Evolutionary conservation across 1,284 basidiomycete species (phyloP).

Genomic region (Austroboletus novae-zelandiae): DNA sequence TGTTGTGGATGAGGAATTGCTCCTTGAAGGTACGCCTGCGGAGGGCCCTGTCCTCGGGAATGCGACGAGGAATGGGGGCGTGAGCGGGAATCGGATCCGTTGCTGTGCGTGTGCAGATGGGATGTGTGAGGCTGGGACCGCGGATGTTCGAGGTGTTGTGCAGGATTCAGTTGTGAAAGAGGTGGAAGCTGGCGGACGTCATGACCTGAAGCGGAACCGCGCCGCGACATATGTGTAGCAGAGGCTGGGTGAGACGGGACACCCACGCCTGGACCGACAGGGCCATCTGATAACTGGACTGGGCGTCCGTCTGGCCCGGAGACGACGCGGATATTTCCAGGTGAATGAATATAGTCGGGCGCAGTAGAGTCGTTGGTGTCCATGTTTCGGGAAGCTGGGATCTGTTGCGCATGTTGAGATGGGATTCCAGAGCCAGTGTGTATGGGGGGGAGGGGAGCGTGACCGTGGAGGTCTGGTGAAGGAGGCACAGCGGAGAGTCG

Average conservation of each 20-base stretch:
- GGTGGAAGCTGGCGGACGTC: slow-evolving; percentile 51
- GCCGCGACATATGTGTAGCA: slow-evolving; percentile 33
- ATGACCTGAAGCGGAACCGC: slow-evolving; percentile 37
- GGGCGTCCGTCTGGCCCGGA: slow-evolving; percentile 47
- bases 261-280: slow-evolving; percentile 37
- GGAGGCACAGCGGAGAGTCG: slow-evolving; percentile 61
- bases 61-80: slow-evolving; percentile 47
- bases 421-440: slow-evolving; percentile 36
- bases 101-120: slow-evolving; percentile 35
- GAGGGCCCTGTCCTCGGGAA: slow-evolving; percentile 37
- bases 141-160: slow-evolving; percentile 39
- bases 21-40: slow-evolving; percentile 34
- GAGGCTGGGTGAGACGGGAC: slow-evolving; percentile 40
- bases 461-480: slow-evolving; percentile 48
- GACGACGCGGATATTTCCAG: slow-evolving; percentile 43
- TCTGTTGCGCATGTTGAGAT: slow-evolving; percentile 35
- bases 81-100: slow-evolving; percentile 36
- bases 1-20: slow-evolving; percentile 36
- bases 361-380: slow-evolving; percentile 44
- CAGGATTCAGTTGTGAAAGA: slow-evolving; percentile 44
- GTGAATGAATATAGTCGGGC: slow-evolving; percentile 46
- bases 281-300: slow-evolving; percentile 44
- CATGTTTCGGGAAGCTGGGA: slow-evolving; percentile 36
- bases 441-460: slow-evolving; percentile 37
- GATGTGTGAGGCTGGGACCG: slow-evolving; percentile 38